These are phyloP conservation scores for Suillus fuscotomentosus DNA, from an alignment of 768 basidiomycete genomes.

Conservation along the genomic window DNA sequence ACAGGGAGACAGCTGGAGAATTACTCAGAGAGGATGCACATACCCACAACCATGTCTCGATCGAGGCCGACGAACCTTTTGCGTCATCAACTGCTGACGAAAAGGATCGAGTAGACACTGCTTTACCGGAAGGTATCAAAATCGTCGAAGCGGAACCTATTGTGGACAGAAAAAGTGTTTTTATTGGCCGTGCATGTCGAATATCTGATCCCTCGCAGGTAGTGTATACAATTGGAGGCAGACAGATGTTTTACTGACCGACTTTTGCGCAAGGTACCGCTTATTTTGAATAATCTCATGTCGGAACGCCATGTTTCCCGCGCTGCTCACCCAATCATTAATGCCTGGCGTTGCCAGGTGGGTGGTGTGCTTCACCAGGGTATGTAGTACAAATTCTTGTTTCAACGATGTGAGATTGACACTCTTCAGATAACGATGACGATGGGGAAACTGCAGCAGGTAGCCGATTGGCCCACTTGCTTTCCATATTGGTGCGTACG, in stretches of 20 bases:
- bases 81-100: not conserved
- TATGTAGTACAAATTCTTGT: constrained; percentile 23
- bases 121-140: constrained; percentile 59
- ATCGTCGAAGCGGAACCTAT: constrained; percentile 79
- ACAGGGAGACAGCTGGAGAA: constrained; percentile 51
- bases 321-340: constrained; percentile 77
- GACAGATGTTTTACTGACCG: constrained; percentile 1
- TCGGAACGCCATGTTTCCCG: constrained; percentile 71
- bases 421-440: constrained; percentile 80
- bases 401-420: not conserved
- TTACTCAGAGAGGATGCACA: constrained; percentile 53
- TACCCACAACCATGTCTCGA: constrained; percentile 13
- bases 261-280: constrained; percentile 50
- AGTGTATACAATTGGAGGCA: constrained; percentile 22
- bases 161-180: constrained; percentile 79
- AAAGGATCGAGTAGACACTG: constrained; percentile 9
- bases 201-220: constrained; percentile 80
- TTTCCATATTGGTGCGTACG: constrained; percentile 75
- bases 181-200: constrained; percentile 81
- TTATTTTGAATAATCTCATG: constrained; percentile 64
- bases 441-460: constrained; percentile 95
- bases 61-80: constrained; percentile 11
- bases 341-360: constrained; percentile 78
- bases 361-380: constrained; percentile 74
- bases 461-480: constrained; percentile 81